Evolutionary conservation across 116 monocot genomes (phyloP), one percentile per base, ranked within the genome.

Genomic region (Trichopus zeylanicus): DNA sequence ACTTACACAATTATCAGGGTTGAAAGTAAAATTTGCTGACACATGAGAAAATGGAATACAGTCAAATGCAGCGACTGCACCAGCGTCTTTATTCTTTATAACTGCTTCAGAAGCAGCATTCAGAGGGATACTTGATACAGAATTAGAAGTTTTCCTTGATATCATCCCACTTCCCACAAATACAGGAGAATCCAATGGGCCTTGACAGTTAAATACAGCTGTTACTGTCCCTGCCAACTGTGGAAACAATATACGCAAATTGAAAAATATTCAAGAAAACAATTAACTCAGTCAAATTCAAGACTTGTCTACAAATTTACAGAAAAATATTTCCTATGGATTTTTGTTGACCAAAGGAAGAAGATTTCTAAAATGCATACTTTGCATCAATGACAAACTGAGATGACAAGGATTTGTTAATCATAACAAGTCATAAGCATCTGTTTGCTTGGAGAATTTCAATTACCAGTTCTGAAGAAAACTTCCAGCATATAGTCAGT

Each of bases 201-300:
- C 98, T 85, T 98, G 98, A 76, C 92, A 98, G 57, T 98, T 98
- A 46, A 98, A 88, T 60, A 91, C 76, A 66, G 98, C 88, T 64
- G 91, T 88, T 59, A 98, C 71, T 29, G 92, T 79, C 26, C 92
- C 98, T 64, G 98, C 98, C 80, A 98, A 75, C 98, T 91, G 77
- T 48, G 76, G 7, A 29, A 73, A 48, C 3, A n/a, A n/a, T n/a
- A n/a, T n/a, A n/a, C n/a, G 13, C 7, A 13, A 42, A 42, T 42
- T 42, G 42, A 16, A n/a, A n/a, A 11, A 46, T 35, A 10, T n/a
- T n/a, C 42, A 42, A 42, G n/a, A 42, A 2, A n/a, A 4, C 42
- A 42, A 15, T 12, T 2, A 5, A 35, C n/a, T n/a, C n/a, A n/a
- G n/a, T 35, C 5, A 35, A 35, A 10, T 35, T 10, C 34, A 35